Evolutionary conservation across 306 rosid species (phyloP).

Genomic region (Quercus alba): DNA sequence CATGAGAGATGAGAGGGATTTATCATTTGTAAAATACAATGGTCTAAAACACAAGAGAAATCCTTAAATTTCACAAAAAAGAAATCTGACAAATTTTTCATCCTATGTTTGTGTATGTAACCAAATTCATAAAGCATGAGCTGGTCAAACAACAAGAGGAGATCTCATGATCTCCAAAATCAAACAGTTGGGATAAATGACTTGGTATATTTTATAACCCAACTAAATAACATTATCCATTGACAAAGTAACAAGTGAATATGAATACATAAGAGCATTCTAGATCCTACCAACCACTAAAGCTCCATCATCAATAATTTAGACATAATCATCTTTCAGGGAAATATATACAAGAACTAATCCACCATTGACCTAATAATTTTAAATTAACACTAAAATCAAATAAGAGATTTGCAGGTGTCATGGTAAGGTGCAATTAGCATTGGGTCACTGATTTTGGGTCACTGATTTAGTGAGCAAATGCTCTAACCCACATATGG

Average conservation of each 20-base stretch:
- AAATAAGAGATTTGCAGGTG: not conserved
- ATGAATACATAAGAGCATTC: not conserved
- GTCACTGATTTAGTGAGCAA: not conserved
- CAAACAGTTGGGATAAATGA: not conserved
- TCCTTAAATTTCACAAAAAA: not conserved
- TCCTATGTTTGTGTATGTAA: not conserved
- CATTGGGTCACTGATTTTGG: not conserved
- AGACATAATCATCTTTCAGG: not conserved
- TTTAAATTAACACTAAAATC: not conserved
- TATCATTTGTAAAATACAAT: not conserved
- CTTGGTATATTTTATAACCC: not conserved
- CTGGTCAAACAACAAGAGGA: not conserved
- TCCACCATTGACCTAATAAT: not conserved
- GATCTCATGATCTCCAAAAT: not conserved
- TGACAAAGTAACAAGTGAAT: not conserved
- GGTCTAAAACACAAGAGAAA: not conserved
- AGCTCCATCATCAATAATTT: not conserved
- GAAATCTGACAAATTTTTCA: not conserved
- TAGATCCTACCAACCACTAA: not conserved
- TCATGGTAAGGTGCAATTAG: not conserved
- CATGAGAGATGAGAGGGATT: not conserved
- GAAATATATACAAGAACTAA: not conserved
- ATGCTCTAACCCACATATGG: not conserved
- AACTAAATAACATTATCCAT: not conserved
- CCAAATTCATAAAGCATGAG: not conserved